Base-by-base conservation (phyloP, 345 rosid species). In the Fremontodendron californicum region DNA sequence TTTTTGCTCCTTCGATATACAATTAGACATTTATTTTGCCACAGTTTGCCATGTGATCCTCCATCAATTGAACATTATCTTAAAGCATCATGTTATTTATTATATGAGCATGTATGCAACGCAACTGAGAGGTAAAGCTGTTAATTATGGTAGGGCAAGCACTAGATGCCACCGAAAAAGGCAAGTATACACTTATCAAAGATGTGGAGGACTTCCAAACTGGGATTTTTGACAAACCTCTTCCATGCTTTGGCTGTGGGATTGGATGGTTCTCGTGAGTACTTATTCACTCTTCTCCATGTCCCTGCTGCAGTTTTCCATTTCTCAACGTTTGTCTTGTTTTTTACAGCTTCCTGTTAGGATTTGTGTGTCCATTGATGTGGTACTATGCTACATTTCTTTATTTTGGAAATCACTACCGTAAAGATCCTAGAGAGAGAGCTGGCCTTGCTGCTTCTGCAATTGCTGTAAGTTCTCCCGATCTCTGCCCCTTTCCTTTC, bases 391-490 rank as follows among this genome's bases (percentile, higher is more conserved):
- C 97, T 18, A 81, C 99, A 49, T 75, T 90, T 83, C 93, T 93
- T 55, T 95, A 91, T 60, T 89, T 95, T 33, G 96, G 98, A 40
- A 93, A 95, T 78, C 87, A 88, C 87, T 93, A 90, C 86, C 92
- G 96, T 5, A 95, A 87, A 83, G 99, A 95, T 86, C 98, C 99
- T 49, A 82, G 99, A 86, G 99, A 95, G 81, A 90, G 99, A 77
- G 98, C 97, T 0, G 99, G 99, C 78, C 97, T 95, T 58, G 99
- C 98, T 73, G 99, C 99, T 76, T 90, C 98, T 58, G 97, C 98
- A 71, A 87, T 94, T 76, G 91, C 94, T 82, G 98, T 94, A 89
- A 86, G 85, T 52, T 25, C 75, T 29, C 51, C 65, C 60, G 51
- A 62, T 35, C 73, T 3, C 12, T 4, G 2, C 31, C 48, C n/a